Percentiles rank a stretch among this genome's conserved stretches.
Evolutionary conservation across 2,329 filamentous ascomycete species (phyloP).

Genomic region (Cryphonectria nitschkei): DNA sequence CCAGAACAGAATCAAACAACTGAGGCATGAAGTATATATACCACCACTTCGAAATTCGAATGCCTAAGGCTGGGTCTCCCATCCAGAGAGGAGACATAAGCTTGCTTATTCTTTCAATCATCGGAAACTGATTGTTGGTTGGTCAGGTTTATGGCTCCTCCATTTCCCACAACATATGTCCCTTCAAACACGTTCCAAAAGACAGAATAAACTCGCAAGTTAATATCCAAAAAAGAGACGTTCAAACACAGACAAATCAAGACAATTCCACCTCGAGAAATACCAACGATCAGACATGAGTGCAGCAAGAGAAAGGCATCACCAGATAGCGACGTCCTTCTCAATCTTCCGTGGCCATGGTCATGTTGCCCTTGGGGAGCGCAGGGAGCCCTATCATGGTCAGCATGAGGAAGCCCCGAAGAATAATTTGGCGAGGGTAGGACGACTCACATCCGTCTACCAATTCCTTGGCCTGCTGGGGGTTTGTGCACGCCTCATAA

Average conservation of each 20-base stretch:
- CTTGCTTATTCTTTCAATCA: background rate
- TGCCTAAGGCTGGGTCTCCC: too few species aligned
- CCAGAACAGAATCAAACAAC: too few species aligned
- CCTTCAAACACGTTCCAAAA: background rate
- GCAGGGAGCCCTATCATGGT: constrained; percentile 36
- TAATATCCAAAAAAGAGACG: background rate
- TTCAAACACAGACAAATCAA: background rate
- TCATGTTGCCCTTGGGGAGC: constrained; percentile 40
- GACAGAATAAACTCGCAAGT: background rate
- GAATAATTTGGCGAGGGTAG: background rate
- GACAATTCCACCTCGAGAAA: background rate
- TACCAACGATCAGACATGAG: background rate
- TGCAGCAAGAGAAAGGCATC: background rate
- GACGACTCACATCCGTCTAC: constrained; percentile 52
- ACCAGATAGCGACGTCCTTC: background rate
- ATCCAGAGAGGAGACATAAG: background rate
- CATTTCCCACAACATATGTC: background rate
- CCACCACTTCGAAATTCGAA: too few species aligned
- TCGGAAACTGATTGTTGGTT: background rate
- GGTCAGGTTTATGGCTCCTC: background rate
- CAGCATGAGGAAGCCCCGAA: background rate
- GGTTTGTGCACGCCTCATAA: constrained; percentile 51
- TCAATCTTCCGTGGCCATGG: constrained; percentile 28
- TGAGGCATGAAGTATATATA: too few species aligned
- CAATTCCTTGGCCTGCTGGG: constrained; percentile 51